Evolutionary conservation across 2,329 filamentous ascomycete species (phyloP).

Genomic region (Alternaria sp.): DNA sequence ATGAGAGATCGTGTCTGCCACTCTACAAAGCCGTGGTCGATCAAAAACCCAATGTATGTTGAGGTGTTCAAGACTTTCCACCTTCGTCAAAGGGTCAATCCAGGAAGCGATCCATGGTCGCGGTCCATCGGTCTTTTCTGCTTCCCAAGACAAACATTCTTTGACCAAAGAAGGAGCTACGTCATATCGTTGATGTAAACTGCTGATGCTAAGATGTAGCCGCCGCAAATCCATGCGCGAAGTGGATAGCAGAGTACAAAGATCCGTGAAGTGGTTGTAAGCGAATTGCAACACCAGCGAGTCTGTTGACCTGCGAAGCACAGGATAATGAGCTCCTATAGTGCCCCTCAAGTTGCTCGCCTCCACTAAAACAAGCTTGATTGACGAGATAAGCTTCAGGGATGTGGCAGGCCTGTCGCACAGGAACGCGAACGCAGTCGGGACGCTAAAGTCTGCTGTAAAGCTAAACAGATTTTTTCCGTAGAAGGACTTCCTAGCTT

Average conservation of each 20-base stretch:
- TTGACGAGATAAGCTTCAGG: conserved; percentile 22
- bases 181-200: conserved; percentile 14
- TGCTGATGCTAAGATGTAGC: conserved; percentile 29
- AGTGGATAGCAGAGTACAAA: conserved; percentile 33
- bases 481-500: conserved; percentile 35
- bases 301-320: conserved; percentile 25
- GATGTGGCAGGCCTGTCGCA: conserved; percentile 29
- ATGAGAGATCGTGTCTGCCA: conserved; percentile 21
- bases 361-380: conserved; percentile 31
- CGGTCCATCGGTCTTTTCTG: conserved; percentile 11
- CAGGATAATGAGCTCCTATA: conserved; percentile 23
- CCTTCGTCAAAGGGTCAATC: conserved; percentile 28
- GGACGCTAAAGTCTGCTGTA: conserved; percentile 27
- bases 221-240: conserved; percentile 25
- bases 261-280: conserved; percentile 33
- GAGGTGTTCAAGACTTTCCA: conserved; percentile 24
- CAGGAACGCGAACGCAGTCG: conserved; percentile 36
- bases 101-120: conserved; percentile 25
- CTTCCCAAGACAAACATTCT: conserved; percentile 24
- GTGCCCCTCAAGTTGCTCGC: conserved; percentile 29
- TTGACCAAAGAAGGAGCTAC: conserved; percentile 11
- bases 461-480: conserved; percentile 36
- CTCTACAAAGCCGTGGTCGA: conserved; percentile 19
- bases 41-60: conserved; percentile 29
- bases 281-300: conserved; percentile 29